Conservation (phyloP, 2,329 filamentous ascomycete genomes). For the Karstenula rhodostoma region DNA sequence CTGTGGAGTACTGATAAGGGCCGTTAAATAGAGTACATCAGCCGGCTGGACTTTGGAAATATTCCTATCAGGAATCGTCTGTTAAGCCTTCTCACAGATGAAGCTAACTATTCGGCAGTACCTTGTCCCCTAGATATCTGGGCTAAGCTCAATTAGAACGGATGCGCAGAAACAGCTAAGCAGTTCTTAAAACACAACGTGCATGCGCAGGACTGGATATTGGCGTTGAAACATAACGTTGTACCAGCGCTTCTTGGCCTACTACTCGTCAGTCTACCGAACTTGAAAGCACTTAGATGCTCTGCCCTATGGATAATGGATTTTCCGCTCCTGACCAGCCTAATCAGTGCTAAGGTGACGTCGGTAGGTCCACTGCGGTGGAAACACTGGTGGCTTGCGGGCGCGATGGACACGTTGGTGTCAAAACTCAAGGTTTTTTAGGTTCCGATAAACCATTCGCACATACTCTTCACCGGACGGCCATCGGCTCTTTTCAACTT, state of each 20-base stretch:
- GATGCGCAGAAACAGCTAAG: not conserved
- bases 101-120: not conserved
- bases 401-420: not conserved
- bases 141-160: not conserved
- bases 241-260: slow-evolving; percentile 21
- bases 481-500: slow-evolving; percentile 17
- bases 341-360: not conserved
- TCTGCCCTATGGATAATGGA: slow-evolving; percentile 27
- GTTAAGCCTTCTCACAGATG: not conserved
- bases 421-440: slow-evolving; percentile 18
- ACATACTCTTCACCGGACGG: slow-evolving; percentile 1
- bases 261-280: slow-evolving; percentile 19
- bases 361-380: not conserved
- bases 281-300: slow-evolving; percentile 21
- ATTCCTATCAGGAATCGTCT: not conserved
- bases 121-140: not conserved
- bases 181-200: not conserved
- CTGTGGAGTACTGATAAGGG: slow-evolving; percentile 24
- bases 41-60: too few species aligned
- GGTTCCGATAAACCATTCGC: slow-evolving; percentile 19
- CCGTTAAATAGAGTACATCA: not conserved
- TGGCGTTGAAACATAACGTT: slow-evolving; percentile 15
- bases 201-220: slow-evolving; percentile 10
- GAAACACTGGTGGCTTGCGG: slow-evolving; percentile 12
- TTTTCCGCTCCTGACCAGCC: slow-evolving; percentile 20